Conservation (phyloP, 2,329 filamentous ascomycete species). For the Arthroderma uncinatum region DNA sequence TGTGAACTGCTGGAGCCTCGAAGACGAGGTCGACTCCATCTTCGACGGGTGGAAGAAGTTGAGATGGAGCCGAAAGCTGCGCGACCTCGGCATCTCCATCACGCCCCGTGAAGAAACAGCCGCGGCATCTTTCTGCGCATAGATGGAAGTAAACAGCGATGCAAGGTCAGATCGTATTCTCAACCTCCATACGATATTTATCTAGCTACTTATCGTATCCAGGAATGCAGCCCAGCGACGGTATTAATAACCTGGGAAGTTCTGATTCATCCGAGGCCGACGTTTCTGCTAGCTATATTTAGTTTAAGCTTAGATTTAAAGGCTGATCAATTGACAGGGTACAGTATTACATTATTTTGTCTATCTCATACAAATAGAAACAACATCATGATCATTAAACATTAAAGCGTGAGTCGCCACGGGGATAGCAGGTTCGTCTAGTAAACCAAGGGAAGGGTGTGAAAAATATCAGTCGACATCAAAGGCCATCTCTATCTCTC, state of each 20-base stretch:
- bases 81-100: conserved; percentile 1
- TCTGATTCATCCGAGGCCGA: too few relatives aligned
- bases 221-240: too few relatives aligned
- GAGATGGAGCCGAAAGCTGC: not conserved
- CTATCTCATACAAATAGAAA: not conserved
- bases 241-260: too few relatives aligned
- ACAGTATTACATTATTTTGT: not conserved
- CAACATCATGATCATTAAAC: not conserved
- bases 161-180: not conserved
- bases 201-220: too few relatives aligned
- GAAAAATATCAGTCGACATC: not conserved
- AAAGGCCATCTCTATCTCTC: not conserved
- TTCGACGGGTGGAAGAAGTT: not conserved
- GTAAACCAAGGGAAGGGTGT: too few relatives aligned
- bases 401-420: not conserved
- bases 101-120: not conserved
- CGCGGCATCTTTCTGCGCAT: not conserved
- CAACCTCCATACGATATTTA: too few relatives aligned
- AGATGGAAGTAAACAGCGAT: too few relatives aligned
- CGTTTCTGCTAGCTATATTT: not conserved
- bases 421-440: too few relatives aligned
- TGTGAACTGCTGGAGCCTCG: not conserved
- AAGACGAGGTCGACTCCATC: not conserved
- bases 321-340: too few relatives aligned
- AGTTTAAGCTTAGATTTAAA: not conserved